phyloP scores from a whole-genome alignment of 2,329 filamentous ascomycete genomes.

The Fusarium caatingaense region DNA sequence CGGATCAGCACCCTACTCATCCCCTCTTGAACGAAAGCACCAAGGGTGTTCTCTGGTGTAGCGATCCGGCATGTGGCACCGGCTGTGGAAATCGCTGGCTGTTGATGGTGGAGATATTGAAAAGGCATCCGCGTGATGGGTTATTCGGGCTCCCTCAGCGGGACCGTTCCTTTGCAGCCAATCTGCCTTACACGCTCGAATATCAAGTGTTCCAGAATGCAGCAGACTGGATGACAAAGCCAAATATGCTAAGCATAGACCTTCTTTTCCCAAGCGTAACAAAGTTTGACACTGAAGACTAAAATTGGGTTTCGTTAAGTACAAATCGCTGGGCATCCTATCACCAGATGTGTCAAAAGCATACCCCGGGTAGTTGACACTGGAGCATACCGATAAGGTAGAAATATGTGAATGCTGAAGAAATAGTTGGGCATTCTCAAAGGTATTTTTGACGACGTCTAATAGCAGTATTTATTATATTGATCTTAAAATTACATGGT shows the following conservation, averaged over 20 bases:
- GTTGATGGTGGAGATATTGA: slow-evolving; percentile 1
- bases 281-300: no score
- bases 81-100: slow-evolving; percentile 4
- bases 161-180: background rate
- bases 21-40: slow-evolving; percentile 8
- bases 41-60: slow-evolving; percentile 11
- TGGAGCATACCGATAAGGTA: no score
- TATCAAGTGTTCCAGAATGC: background rate
- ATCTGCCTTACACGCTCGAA: background rate
- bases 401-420: no score
- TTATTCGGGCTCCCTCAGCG: background rate
- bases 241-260: background rate
- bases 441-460: accelerated
- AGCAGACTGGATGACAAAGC: accelerated
- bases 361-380: no score
- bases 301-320: no score
- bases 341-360: no score
- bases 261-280: background rate
- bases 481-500: no score
- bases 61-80: background rate
- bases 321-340: no score
- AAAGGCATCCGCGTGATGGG: no score
- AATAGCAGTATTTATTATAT: accelerated
- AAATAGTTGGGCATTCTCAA: accelerated
- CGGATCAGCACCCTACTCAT: background rate